Conservation (phyloP, 2,329 filamentous ascomycete species). For the Penicillium sclerotiorum region DNA sequence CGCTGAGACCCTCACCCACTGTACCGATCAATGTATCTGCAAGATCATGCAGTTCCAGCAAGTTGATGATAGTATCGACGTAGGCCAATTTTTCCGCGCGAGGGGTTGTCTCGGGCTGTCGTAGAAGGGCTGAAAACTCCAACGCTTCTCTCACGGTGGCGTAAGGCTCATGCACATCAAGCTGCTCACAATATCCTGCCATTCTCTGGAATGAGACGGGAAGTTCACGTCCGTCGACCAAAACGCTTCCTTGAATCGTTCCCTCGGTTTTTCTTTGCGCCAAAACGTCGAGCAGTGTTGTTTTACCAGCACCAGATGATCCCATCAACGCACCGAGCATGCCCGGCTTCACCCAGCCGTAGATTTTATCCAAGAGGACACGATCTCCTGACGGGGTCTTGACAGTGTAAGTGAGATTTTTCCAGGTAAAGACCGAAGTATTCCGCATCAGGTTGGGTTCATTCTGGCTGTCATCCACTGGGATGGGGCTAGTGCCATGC, state of each 20-base stretch:
- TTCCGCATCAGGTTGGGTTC: conserved; percentile 58
- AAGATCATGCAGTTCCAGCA: conserved; percentile 64
- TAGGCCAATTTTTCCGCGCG: conserved; percentile 64
- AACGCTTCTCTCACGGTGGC: conserved; percentile 67
- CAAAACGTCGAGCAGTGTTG: conserved; percentile 72
- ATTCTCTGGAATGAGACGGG: conserved; percentile 65
- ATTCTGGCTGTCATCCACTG: conserved; percentile 24
- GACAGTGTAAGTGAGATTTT: conserved; percentile 71
- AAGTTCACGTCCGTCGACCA: conserved; percentile 65
- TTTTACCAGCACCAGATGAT: conserved; percentile 75
- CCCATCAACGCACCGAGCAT: conserved; percentile 78
- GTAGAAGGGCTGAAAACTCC: conserved; percentile 66
- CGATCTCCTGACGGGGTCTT: conserved; percentile 58
- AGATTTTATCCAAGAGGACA: conserved; percentile 66
- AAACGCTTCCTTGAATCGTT: conserved; percentile 64
- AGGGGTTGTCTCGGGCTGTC: conserved; percentile 57
- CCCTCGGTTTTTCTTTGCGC: conserved; percentile 70
- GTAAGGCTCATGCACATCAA: conserved; percentile 68
- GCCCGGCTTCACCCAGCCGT: conserved; percentile 77
- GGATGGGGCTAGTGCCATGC: not conserved
- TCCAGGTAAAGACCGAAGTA: conserved; percentile 73
- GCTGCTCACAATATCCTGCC: conserved; percentile 70
- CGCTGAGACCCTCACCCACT: conserved; percentile 52
- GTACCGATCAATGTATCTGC: conserved; percentile 63
- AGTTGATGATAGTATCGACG: conserved; percentile 65